Evolutionary conservation across 106 monocot genomes (phyloP).

Genomic region (Dactylorhiza incarnata): DNA sequence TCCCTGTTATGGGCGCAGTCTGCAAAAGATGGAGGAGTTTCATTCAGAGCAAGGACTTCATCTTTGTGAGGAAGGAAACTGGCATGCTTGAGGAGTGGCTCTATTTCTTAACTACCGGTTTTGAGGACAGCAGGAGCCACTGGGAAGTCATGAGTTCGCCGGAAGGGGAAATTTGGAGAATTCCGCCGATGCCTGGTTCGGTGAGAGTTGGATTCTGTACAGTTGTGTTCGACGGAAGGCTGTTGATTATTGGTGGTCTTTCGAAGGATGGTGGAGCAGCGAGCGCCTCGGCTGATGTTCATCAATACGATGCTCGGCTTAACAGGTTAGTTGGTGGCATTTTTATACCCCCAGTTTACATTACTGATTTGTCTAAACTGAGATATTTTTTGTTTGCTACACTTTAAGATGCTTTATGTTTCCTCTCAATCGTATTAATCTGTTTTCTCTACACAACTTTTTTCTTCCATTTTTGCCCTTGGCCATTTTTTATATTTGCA

Average conservation of each 20-base stretch:
- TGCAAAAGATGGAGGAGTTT: slow-evolving; percentile 78
- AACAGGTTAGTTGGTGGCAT: slow-evolving; percentile 60
- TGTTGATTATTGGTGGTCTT: slow-evolving; percentile 71
- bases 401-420: background rate
- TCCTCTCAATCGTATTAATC: background rate
- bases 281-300: slow-evolving; percentile 45
- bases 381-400: background rate
- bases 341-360: no score
- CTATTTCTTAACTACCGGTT: slow-evolving; percentile 63
- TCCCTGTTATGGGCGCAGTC: slow-evolving; percentile 60
- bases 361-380: background rate
- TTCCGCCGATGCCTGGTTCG: slow-evolving; percentile 87
- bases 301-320: slow-evolving; percentile 78
- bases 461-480: no score
- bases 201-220: slow-evolving; percentile 66
- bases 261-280: slow-evolving; percentile 21
- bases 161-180: slow-evolving; percentile 13
- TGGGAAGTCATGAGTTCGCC: slow-evolving; percentile 51
- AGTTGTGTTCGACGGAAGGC: slow-evolving; percentile 60
- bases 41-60: slow-evolving; percentile 72
- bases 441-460: no score
- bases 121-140: slow-evolving; percentile 49
- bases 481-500: no score
- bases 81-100: slow-evolving; percentile 77
- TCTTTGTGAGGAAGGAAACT: slow-evolving; percentile 52